Percentiles rank a stretch among this genome's conserved stretches.
phyloP scores from a whole-genome alignment of 345 rosid genomes.

The Tarenaya hassleriana region DNA sequence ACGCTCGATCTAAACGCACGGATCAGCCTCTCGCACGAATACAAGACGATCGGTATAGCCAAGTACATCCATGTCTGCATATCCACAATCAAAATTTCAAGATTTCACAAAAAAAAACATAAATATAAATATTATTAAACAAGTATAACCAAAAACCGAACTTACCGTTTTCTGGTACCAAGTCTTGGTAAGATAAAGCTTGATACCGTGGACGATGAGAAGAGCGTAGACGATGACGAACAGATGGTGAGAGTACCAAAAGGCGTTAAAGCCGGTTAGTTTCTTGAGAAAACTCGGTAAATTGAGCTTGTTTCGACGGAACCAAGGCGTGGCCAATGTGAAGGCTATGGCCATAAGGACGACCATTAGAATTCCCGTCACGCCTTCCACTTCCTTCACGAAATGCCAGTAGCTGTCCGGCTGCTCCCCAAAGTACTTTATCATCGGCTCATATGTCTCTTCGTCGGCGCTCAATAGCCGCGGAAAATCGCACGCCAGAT shows the following conservation, averaged over 20 bases:
- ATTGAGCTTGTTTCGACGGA: constrained; percentile 67
- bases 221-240: constrained; percentile 73
- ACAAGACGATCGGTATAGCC: constrained; percentile 57
- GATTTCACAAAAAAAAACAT: constrained; percentile 1
- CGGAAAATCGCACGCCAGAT: constrained; percentile 79
- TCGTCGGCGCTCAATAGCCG: constrained; percentile 51
- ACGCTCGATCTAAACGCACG: constrained; percentile 81
- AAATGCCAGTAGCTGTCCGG: constrained; percentile 73
- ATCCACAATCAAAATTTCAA: constrained; percentile 3
- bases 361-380: constrained; percentile 70
- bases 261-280: constrained; percentile 85
- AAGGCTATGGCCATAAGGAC: constrained; percentile 75
- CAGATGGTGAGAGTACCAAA: constrained; percentile 87
- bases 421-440: constrained; percentile 54
- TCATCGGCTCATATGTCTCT: constrained; percentile 52
- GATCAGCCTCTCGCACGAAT: constrained; percentile 57
- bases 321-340: constrained; percentile 85
- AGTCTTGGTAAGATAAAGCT: constrained; percentile 58
- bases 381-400: constrained; percentile 68
- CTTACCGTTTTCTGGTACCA: constrained; percentile 85
- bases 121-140: neutral
- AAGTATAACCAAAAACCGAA: neutral
- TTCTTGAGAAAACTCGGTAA: constrained; percentile 59
- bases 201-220: constrained; percentile 69
- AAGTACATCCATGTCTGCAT: constrained; percentile 92